Evolutionary conservation across 2,329 filamentous ascomycete genomes (phyloP).

Genomic region (Talaromyces islandicus): DNA sequence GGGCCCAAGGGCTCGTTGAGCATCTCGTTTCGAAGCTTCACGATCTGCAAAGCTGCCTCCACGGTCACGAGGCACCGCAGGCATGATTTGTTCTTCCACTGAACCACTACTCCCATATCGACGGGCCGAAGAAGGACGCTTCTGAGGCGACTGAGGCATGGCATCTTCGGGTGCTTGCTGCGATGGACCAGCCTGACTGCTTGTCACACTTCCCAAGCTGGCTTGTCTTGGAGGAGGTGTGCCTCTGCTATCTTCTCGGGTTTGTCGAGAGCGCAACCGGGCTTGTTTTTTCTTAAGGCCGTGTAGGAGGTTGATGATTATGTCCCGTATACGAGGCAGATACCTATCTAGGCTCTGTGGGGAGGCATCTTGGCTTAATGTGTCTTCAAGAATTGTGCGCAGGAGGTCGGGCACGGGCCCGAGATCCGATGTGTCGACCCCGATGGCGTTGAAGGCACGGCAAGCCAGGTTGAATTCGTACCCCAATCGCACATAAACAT

Average conservation of each 20-base stretch:
- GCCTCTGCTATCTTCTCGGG: constrained; percentile 42
- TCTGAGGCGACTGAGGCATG: constrained; percentile 24
- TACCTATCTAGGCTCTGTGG: constrained; percentile 91
- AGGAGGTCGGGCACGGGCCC: constrained; percentile 92
- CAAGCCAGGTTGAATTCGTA: constrained; percentile 99
- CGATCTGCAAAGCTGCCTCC: constrained; percentile 30
- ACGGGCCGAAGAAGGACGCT: constrained; percentile 23
- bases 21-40: constrained; percentile 34
- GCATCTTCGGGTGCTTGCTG: constrained; percentile 37
- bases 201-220: constrained; percentile 43
- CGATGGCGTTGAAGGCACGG: constrained; percentile 91
- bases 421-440: constrained; percentile 88
- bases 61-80: constrained; percentile 20
- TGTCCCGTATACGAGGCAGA: constrained; percentile 88
- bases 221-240: constrained; percentile 33
- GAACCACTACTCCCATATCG: constrained; percentile 36
- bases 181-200: constrained; percentile 36
- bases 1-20: constrained; percentile 27
- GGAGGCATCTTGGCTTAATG: constrained; percentile 91
- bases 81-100: constrained; percentile 26
- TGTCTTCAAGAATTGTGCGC: constrained; percentile 87
- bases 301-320: constrained; percentile 95
- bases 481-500: constrained; percentile 93
- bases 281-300: constrained; percentile 97
- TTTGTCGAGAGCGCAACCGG: constrained; percentile 60